A percentile compares a stretch with the other conserved stretches of the same genome.
These are phyloP conservation scores for Combretum micranthum DNA, from an alignment of 345 rosid species.

Conservation along the genomic window DNA sequence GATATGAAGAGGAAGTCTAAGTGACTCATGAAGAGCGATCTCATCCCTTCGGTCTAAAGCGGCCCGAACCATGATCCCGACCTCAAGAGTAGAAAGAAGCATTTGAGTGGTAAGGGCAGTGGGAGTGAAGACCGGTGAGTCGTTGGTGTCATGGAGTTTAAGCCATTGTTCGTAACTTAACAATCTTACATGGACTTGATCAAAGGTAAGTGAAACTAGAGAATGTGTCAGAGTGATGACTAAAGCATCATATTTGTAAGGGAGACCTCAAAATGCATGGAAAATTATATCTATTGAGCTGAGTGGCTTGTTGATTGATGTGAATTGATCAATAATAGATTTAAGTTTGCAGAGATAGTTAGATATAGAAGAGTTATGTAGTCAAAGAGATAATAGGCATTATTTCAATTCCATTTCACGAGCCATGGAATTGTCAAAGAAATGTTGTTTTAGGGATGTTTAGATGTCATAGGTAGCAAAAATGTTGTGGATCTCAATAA, in stretches of 20 bases:
- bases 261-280: neutral
- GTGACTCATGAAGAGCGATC: too few species aligned
- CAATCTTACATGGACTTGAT: neutral
- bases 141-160: neutral
- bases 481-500: neutral
- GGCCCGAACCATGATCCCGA: too few species aligned
- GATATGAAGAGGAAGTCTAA: too few species aligned
- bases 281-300: neutral
- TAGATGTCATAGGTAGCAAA: neutral
- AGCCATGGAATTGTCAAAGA: neutral
- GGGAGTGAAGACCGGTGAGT: neutral
- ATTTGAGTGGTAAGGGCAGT: neutral
- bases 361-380: neutral
- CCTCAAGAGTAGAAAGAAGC: neutral
- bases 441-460: neutral
- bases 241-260: neutral
- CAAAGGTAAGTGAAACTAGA: neutral
- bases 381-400: neutral
- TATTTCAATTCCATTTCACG: neutral
- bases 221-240: neutral
- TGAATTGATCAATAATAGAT: neutral
- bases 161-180: neutral
- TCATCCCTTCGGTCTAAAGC: too few species aligned
- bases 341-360: neutral
- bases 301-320: neutral